Conservation (phyloP, 1,284 basidiomycete species). For the Cutaneotrichosporon cavernicola region DNA sequence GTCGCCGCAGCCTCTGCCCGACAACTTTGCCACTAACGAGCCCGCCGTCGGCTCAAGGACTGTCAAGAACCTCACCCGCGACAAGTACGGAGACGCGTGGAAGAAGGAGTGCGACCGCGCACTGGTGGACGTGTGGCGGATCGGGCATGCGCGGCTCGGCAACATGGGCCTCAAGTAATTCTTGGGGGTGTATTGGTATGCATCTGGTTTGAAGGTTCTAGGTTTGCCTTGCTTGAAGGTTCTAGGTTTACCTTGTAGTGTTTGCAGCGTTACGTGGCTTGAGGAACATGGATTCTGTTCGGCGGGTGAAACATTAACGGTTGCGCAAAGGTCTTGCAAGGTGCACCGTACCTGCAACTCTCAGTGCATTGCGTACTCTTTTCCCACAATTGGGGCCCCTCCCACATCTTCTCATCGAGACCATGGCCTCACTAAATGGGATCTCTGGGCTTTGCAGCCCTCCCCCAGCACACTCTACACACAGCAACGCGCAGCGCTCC, state of each 20-base stretch:
- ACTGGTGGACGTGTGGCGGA: constrained; percentile 68
- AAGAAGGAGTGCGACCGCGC: constrained; percentile 66
- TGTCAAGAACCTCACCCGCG: constrained; percentile 31
- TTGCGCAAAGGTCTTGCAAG: too few species aligned
- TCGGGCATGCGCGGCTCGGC: constrained; percentile 64
- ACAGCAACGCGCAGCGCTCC: neutral
- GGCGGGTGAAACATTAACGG: too few species aligned
- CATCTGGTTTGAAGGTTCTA: neutral
- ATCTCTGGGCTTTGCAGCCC: constrained; percentile 17
- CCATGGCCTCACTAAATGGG: constrained; percentile 3
- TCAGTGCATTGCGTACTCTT: too few species aligned
- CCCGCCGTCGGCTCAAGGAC: constrained; percentile 55
- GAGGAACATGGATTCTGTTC: neutral
- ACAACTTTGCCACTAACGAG: constrained; percentile 31
- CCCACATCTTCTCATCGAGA: neutral
- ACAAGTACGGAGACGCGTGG: constrained; percentile 56
- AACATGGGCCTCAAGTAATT: constrained; percentile 37
- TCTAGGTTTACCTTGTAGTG: neutral
- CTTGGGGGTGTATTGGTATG: neutral
- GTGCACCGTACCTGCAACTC: too few species aligned
- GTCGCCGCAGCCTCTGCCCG: constrained; percentile 37
- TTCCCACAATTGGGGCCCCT: too few species aligned
- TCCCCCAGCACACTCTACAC: constrained; percentile 15
- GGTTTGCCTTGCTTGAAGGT: neutral
- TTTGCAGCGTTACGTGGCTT: neutral